A percentile compares a stretch with the other conserved stretches of the same genome.
Conservation (phyloP, 31 red algal species). For the Endocladia muricata region DNA sequence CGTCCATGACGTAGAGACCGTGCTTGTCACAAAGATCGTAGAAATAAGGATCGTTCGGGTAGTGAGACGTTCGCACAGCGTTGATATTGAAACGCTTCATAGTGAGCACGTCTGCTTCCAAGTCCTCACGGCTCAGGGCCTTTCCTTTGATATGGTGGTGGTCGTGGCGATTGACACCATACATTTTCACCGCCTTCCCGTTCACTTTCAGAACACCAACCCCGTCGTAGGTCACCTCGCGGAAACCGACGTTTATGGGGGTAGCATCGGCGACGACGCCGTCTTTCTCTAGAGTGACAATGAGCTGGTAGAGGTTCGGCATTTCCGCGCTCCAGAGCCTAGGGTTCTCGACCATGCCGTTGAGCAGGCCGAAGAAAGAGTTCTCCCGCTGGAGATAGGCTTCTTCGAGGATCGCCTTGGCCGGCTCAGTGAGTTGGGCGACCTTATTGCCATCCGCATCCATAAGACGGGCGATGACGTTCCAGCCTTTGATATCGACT, state of each 20-base stretch:
- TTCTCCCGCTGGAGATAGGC: no score
- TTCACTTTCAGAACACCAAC: constrained; percentile 23
- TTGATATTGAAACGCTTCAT: constrained; percentile 51
- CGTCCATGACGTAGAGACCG: constrained; percentile 36
- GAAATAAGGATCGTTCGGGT: constrained; percentile 26
- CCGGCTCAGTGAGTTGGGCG: no score
- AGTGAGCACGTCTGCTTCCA: not conserved
- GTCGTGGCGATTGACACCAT: constrained; percentile 38
- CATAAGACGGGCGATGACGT: no score
- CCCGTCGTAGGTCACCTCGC: no score
- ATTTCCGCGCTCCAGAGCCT: not conserved
- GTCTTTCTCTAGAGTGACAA: no score
- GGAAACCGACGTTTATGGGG: no score
- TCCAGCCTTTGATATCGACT: no score
- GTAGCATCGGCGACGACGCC: no score
- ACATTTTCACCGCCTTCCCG: constrained; percentile 4
- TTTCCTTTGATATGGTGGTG: constrained; percentile 9
- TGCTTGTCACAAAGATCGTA: constrained; percentile 12
- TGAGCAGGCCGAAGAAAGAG: no score
- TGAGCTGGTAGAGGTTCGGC: not conserved
- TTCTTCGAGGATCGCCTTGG: no score
- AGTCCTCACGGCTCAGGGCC: not conserved
- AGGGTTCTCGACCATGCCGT: no score
- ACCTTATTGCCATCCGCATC: no score
- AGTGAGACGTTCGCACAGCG: constrained; percentile 28